phyloP scores from a whole-genome alignment of 2,329 filamentous ascomycete genomes.

The Exophiala alcalophila region DNA sequence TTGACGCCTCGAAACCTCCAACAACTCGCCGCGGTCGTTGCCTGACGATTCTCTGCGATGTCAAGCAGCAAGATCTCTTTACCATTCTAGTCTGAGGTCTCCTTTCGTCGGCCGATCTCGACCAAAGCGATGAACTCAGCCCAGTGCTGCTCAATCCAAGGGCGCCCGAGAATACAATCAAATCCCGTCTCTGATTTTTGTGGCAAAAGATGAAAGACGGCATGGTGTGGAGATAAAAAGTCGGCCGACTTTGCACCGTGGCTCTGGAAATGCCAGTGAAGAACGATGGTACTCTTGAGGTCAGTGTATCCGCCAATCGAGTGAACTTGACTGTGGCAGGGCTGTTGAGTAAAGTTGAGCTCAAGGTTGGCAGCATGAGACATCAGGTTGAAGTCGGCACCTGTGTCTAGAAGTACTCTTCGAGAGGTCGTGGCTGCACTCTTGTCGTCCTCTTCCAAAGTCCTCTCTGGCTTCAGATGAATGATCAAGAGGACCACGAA shows the following conservation, averaged over 20 bases:
- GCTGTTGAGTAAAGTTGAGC: conserved; percentile 12
- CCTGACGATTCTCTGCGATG: conserved; percentile 1
- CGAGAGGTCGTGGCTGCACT: conserved; percentile 14
- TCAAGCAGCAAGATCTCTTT: background rate
- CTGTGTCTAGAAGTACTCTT: conserved; percentile 24
- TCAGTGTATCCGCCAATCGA: conserved; percentile 20
- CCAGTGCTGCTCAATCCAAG: conserved; percentile 26
- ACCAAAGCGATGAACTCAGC: conserved; percentile 18
- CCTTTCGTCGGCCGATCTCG: conserved; percentile 12
- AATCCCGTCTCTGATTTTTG: conserved; percentile 14
- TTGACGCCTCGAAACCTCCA: background rate
- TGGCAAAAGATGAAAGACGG: conserved; percentile 18
- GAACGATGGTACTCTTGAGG: conserved; percentile 13
- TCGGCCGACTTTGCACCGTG: background rate
- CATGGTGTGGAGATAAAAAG: conserved; percentile 7
- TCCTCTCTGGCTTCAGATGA: conserved; percentile 4
- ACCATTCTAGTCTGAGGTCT: background rate
- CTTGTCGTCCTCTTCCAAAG: background rate
- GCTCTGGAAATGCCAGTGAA: conserved; percentile 21
- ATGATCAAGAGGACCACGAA: conserved; percentile 21
- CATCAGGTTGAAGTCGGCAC: conserved; percentile 26
- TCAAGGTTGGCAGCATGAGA: conserved; percentile 13
- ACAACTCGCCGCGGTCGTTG: background rate
- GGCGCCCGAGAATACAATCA: conserved; percentile 25
- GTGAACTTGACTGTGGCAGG: conserved; percentile 11